Evolutionary conservation across 1,284 basidiomycete species (phyloP), one percentile per base, ranked within the genome.

Genomic region (Apiotrichum brassicae): DNA sequence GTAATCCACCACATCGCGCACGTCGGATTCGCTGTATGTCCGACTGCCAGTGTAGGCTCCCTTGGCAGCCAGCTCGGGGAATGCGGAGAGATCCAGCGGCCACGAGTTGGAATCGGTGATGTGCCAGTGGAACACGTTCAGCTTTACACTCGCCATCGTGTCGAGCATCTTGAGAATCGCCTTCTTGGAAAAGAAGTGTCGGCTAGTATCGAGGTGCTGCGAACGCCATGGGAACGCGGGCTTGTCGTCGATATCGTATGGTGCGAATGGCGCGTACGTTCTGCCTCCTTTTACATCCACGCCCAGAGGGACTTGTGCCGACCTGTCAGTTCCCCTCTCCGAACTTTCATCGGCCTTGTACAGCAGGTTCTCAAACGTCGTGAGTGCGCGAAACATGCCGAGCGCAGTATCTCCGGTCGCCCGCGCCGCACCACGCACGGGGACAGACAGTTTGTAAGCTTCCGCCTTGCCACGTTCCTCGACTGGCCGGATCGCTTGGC

Each of bases 111-210:
- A 33, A 23, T 47, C 46, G 22, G 38, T 40, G 16, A 47, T 47
- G 39, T 47, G 46, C 46, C 46, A 47, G 32, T 89, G 86, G 71
- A 88, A 82, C 24, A 79, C 79, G 24, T 16, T 23, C 46, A 87
- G 82, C 76, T 95, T 95, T 57, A 86, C 84, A 79, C 81, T 82
- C 56, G 83, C 84, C 88, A 92, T 91, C 2, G 85, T 82, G 59
- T 91, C 85, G 19, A 95, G 70, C 9, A 83, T 85, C 61, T 62
- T 30, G 34, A 25, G 18, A 20, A 49, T 14, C 6, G 32, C 18
- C 9, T 20, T 23, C 25, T 46, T 36, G 20, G 25, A n/a, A 40
- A 51, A 51, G 34, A 36, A 51, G 44, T 51, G 44, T 25, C 49
- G 43, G 24, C 83, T 70, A 0, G 85, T 94, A 60, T 95, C 91